phyloP scores from a whole-genome alignment of 1,139 yeast species.

The Suhomyces atakaporum region DNA sequence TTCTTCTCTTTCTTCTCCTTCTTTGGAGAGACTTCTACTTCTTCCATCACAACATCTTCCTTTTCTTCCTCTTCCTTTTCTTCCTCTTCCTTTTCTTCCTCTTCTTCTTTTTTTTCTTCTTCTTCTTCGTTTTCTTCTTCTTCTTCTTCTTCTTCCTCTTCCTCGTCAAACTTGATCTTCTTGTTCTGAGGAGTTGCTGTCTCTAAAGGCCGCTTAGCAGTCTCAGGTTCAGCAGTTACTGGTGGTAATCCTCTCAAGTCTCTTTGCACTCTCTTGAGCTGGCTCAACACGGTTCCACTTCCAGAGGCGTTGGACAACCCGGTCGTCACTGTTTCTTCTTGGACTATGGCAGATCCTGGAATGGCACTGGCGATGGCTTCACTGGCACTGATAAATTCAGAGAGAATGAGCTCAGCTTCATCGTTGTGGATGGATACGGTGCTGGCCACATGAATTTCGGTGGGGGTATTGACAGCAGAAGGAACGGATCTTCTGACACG shows the following conservation, averaged over 20 bases:
- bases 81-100: slow-evolving; percentile 20
- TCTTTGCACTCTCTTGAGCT: slow-evolving; percentile 66
- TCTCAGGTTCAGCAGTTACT: slow-evolving; percentile 30
- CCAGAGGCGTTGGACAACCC: slow-evolving; percentile 26
- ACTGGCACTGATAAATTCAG: slow-evolving; percentile 47
- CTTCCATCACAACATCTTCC: slow-evolving; percentile 21
- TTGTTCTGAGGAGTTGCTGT: slow-evolving; percentile 16
- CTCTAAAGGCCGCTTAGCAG: slow-evolving; percentile 4
- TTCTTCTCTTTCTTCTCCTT: slow-evolving; percentile 25
- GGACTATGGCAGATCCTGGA: slow-evolving; percentile 12
- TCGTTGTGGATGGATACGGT: slow-evolving; percentile 33
- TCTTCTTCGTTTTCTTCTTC: slow-evolving; percentile 8
- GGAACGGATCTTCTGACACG: slow-evolving; percentile 39
- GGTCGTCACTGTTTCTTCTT: slow-evolving; percentile 14
- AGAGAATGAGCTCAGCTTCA: slow-evolving; percentile 48
- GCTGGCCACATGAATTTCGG: slow-evolving; percentile 40
- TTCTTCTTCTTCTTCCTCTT: slow-evolving; percentile 16
- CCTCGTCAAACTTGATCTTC: slow-evolving; percentile 34
- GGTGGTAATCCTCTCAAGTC: slow-evolving; percentile 78
- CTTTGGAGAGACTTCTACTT: slow-evolving; percentile 18
- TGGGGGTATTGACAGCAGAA: slow-evolving; percentile 53
- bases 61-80: slow-evolving; percentile 21
- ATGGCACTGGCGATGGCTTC: slow-evolving; percentile 17
- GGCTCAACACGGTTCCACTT: slow-evolving; percentile 49
- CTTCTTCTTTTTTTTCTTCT: slow-evolving; percentile 13